Evolutionary conservation across 1,284 basidiomycete species (phyloP).

Genomic region (Apiotrichum gamsii): DNA sequence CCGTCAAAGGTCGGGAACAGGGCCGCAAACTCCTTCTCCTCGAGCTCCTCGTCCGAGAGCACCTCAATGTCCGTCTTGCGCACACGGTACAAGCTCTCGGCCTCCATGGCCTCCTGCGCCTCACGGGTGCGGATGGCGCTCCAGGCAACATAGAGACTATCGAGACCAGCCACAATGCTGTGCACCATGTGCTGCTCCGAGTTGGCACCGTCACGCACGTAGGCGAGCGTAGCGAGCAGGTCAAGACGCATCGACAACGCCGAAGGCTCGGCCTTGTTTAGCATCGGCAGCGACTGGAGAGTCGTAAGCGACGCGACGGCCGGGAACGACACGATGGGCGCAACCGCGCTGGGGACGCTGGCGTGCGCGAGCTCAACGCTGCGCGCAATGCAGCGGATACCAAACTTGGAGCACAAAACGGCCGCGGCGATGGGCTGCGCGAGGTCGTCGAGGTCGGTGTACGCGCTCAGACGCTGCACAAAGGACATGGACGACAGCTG

Average conservation of each 20-base stretch:
- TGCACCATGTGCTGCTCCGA: slow-evolving; percentile 13
- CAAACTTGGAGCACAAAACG: slow-evolving; percentile 63
- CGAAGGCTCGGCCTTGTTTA: slow-evolving; percentile 9
- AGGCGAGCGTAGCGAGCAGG: slow-evolving; percentile 53
- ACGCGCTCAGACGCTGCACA: slow-evolving; percentile 48
- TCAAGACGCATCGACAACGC: slow-evolving; percentile 14
- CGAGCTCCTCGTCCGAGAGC: slow-evolving; percentile 64
- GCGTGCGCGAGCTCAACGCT: slow-evolving; percentile 14
- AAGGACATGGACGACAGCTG: slow-evolving; percentile 49
- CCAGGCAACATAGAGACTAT: slow-evolving; percentile 74
- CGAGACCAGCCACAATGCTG: slow-evolving; percentile 56
- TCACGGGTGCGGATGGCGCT: slow-evolving; percentile 68
- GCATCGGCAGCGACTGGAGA: slow-evolving; percentile 46
- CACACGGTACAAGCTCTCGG: slow-evolving; percentile 72
- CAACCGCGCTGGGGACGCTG: slow-evolving; percentile 31
- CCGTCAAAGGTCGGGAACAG: slow-evolving; percentile 79
- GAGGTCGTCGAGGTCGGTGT: slow-evolving; percentile 60
- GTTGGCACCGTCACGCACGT: slow-evolving; percentile 50
- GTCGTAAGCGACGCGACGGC: slow-evolving; percentile 52
- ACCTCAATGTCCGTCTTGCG: slow-evolving; percentile 58
- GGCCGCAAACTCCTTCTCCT: slow-evolving; percentile 71
- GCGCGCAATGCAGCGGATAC: slow-evolving; percentile 57
- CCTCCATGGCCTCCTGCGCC: slow-evolving; percentile 59
- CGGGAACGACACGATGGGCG: slow-evolving; percentile 26
- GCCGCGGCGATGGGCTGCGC: slow-evolving; percentile 59